Conservation (phyloP, 148 eudicot species). For the Arbutus unedo region DNA sequence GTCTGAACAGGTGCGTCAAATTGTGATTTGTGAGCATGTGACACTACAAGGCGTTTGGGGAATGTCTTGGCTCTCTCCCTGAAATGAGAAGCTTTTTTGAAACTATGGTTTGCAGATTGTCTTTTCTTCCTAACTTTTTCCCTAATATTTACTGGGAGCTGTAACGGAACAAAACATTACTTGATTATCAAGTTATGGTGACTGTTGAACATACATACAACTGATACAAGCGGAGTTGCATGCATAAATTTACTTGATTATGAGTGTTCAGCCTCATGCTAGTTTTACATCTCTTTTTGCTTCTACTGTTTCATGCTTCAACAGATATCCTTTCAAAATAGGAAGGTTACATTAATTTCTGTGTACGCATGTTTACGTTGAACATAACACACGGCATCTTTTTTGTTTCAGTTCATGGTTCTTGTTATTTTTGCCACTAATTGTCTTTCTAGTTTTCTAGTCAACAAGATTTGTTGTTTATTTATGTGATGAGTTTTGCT, state of each 20-base stretch:
- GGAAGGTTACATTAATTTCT: not conserved
- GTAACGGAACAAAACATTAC: not conserved
- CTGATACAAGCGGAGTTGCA: not conserved
- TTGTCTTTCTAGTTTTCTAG: not conserved
- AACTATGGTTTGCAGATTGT: not conserved
- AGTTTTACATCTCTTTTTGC: not conserved
- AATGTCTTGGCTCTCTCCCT: not conserved
- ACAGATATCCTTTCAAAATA: not conserved
- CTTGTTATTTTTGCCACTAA: not conserved
- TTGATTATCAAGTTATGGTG: not conserved
- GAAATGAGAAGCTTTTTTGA: not conserved
- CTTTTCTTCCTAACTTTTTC: not conserved
- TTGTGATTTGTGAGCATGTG: conserved; percentile 1
- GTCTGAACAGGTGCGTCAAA: not conserved
- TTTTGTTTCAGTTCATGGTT: not conserved
- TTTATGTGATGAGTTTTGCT: not conserved
- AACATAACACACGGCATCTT: not conserved
- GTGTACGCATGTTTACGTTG: not conserved
- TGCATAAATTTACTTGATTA: not conserved
- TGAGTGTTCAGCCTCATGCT: conserved; percentile 10
- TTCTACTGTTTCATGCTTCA: not conserved
- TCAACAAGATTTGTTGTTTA: not conserved
- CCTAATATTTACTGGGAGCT: not conserved
- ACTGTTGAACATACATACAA: not conserved
- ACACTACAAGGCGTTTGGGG: not conserved